phyloP scores from a whole-genome alignment of 2,329 filamentous ascomycete genomes.

The Pestalotiopsis sp. region DNA sequence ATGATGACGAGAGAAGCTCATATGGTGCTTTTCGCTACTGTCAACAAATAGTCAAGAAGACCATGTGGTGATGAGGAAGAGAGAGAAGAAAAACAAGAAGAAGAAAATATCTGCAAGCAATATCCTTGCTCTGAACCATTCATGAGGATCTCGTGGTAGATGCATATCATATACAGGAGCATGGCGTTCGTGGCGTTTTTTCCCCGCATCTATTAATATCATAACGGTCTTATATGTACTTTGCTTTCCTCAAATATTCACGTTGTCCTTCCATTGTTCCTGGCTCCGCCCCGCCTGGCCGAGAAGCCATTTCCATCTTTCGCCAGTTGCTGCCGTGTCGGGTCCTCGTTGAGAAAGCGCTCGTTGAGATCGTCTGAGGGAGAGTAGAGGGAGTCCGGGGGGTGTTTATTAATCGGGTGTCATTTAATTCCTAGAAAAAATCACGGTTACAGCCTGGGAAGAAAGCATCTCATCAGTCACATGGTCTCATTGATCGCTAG shows the following conservation, averaged over 20 bases:
- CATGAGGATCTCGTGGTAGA: not conserved
- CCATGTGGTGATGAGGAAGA: not conserved
- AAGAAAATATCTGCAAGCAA: no score
- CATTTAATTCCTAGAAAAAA: constrained; percentile 18
- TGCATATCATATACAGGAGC: constrained; percentile 9
- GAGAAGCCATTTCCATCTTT: not conserved
- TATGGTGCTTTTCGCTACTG: not conserved
- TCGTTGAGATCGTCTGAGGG: not conserved
- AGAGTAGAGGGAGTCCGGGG: not conserved
- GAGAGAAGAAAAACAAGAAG: not conserved
- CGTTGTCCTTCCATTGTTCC: not conserved
- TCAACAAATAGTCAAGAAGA: not conserved
- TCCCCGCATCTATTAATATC: not conserved
- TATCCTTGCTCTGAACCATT: not conserved
- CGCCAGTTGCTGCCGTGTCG: not conserved
- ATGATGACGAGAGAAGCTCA: constrained; percentile 7
- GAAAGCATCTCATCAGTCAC: constrained; percentile 31
- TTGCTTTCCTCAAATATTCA: constrained; percentile 2
- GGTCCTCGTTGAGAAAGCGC: not conserved
- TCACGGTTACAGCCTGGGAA: constrained; percentile 33
- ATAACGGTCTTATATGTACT: constrained; percentile 7
- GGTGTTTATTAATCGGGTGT: not conserved
- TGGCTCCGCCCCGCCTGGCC: not conserved
- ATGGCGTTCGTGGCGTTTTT: constrained; percentile 15
- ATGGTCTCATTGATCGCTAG: constrained; percentile 23